Evolutionary conservation across 495 filamentous ascomycete genomes (phyloP), one percentile per base, ranked within the genome.

Genomic region (Articulospora tetracladia): DNA sequence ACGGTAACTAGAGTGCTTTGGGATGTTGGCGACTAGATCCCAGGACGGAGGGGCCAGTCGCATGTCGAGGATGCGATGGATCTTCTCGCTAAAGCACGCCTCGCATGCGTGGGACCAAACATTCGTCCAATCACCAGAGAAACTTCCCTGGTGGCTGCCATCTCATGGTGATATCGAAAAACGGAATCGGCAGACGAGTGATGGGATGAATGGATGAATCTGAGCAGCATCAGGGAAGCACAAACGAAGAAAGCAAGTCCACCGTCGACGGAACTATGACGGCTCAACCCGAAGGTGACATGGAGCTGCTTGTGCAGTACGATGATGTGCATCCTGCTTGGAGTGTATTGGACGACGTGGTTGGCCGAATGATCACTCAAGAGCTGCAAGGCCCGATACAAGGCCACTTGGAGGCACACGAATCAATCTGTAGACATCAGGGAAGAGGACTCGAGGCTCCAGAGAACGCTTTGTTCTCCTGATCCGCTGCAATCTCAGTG

Each of bases 11-110:
- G 51, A 53, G 24, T 3, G 51, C 24, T 51, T 66, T 61, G 54
- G 63, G 50, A 46, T 20, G 25, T 39, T 39, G 50, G 54, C 55
- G 58, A 56, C 60, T 65, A 57, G 32, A 56, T 53, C 53, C 58
- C 48, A 32, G 53, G 32, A 8, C 27, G 7, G 22, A 34, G 20
- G 12, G 8, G n/a, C 49, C 56, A 50, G 23, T 55, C 61, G 56
- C 20, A 20, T 8, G 12, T 2, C 23, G 23, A 22, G 15, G 24
- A 44, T 44, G 39, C 17, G 39, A 12, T 44, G 8, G 15, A 7
- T 44, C 8, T 44, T 3, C 39, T 44, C 39, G 39, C 39, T 44
- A 44, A 44, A 3, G 39, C 17, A 44, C 4, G 39, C 39, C 39
- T 17, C 8, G 3, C 39, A 44, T 52, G 46, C 47, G 36, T 20